Percentiles rank a stretch among this genome's conserved stretches.
phyloP scores from a whole-genome alignment of 345 rosid genomes.

The Toxicodendron radicans region DNA sequence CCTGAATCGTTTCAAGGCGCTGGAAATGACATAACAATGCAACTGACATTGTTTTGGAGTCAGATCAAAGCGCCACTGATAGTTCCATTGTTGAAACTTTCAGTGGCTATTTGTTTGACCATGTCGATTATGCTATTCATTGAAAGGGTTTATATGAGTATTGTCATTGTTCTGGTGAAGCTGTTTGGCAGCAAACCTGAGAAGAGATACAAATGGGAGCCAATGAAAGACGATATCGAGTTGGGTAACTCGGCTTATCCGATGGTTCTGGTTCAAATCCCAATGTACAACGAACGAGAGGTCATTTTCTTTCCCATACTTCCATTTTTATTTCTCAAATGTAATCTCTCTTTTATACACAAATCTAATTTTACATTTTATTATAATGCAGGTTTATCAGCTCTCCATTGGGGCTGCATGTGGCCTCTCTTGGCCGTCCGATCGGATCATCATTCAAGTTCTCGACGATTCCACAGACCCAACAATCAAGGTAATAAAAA shows the following conservation, averaged over 20 bases:
- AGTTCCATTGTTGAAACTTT: slow-evolving; percentile 63
- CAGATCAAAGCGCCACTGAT: slow-evolving; percentile 85
- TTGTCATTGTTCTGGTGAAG: slow-evolving; percentile 67
- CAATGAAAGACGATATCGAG: slow-evolving; percentile 86
- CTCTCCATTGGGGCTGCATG: slow-evolving; percentile 94
- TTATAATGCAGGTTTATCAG: slow-evolving; percentile 63
- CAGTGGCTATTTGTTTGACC: slow-evolving; percentile 61
- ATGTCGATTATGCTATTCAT: slow-evolving; percentile 92
- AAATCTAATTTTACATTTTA: neutral
- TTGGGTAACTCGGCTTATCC: slow-evolving; percentile 83
- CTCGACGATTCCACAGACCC: slow-evolving; percentile 97
- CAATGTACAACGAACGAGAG: slow-evolving; percentile 98
- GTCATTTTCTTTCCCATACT: slow-evolving; percentile 32
- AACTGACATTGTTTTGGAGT: slow-evolving; percentile 50
- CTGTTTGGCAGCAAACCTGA: slow-evolving; percentile 81
- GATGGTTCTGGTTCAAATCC: slow-evolving; percentile 91
- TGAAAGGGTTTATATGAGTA: slow-evolving; percentile 86
- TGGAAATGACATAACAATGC: slow-evolving; percentile 54
- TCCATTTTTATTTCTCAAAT: neutral
- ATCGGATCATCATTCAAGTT: slow-evolving; percentile 81
- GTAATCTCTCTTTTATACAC: neutral
- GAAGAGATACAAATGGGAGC: slow-evolving; percentile 73
- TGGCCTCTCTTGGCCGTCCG: slow-evolving; percentile 97
- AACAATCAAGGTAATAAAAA: slow-evolving; percentile 57
- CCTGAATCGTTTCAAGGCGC: slow-evolving; percentile 53